Base-by-base conservation (phyloP, 2,329 filamentous ascomycete genomes). In the Colletotrichum chrysophilum region DNA sequence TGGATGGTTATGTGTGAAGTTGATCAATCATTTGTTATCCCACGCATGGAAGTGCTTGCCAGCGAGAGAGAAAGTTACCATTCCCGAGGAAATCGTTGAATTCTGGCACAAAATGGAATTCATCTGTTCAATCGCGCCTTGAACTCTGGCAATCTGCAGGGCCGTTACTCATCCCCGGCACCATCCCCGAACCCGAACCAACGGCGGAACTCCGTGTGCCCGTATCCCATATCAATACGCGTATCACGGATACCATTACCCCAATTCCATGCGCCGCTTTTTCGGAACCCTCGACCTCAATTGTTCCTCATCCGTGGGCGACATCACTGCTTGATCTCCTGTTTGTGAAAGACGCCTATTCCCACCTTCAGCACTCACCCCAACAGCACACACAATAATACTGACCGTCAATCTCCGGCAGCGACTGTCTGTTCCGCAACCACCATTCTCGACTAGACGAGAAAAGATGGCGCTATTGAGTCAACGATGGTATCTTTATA, bases 321-420 rank as follows among this genome's bases (percentile, higher is more conserved):
- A 0, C 1, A 13, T 74, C 58, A 70, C 58, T 69, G 36, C 30
- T 65, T 74, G 24, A 70, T 70, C 58, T 74, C 24, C n/a, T 74
- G 66, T 34, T 70, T 70, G 3, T 70, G 71, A 13, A 64, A 74
- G 16, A 70, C 14, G 24, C 58, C 71, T 70, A 14, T 3, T 14
- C 55, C 4, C n/a, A n/a, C 64, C 32, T 5, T 30, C 12, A 18
- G 24, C 12, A 7, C 38, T 26, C 12, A 7, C 38, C 7, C 14
- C 13, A 4, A 26, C 3, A 18, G 64, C 4, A 36, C 5, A 21
- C 2, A 38, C 0, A 4, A 18, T 3, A 13, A 16, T 10, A 21
- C 13, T 64, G 78, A 87, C 87, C 82, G 52, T 83, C 83, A 65
- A 89, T 82, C 78, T 88, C 85, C 4, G 87, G 88, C 87, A 89